Percentiles rank a stretch among this genome's conserved stretches.
Evolutionary conservation across 2,329 filamentous ascomycete species (phyloP).

Genomic region (Trichophyton simii): DNA sequence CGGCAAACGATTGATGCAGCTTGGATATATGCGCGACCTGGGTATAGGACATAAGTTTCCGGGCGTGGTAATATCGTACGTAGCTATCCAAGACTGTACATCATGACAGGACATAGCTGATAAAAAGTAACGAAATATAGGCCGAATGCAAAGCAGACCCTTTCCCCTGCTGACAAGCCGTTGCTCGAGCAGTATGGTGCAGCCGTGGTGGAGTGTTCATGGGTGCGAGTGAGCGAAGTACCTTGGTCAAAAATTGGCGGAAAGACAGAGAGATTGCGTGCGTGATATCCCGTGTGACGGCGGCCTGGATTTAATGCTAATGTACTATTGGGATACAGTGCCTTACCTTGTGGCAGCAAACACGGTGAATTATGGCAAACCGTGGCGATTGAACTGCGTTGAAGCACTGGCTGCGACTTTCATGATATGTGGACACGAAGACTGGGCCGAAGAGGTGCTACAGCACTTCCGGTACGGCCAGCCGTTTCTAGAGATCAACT

Average conservation of each 20-base stretch:
- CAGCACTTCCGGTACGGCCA: conserved; percentile 77
- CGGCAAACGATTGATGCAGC: conserved; percentile 82
- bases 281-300: conserved; percentile 11
- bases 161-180: conserved; percentile 71
- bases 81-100: conserved; percentile 5
- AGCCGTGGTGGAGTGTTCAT: conserved; percentile 93
- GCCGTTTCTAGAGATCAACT: conserved; percentile 84
- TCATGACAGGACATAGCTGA: conserved; percentile 1
- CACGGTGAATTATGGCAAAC: conserved; percentile 91
- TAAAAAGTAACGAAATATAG: conserved; percentile 17
- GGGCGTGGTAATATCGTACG: conserved; percentile 74
- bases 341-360: conserved; percentile 96
- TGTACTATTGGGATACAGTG: conserved; percentile 31
- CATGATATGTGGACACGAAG: conserved; percentile 76
- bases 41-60: conserved; percentile 82
- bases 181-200: conserved; percentile 80
- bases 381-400: conserved; percentile 89
- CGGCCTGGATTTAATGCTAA: neutral
- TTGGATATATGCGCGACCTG: conserved; percentile 86
- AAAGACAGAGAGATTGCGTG: conserved; percentile 69
- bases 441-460: conserved; percentile 80
- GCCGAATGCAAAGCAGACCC: conserved; percentile 75
- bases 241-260: conserved; percentile 86
- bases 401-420: conserved; percentile 90
- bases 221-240: conserved; percentile 84